These are phyloP conservation scores for Calonectria hawksworthii DNA, from an alignment of 2,329 filamentous ascomycete genomes.

Conservation along the genomic window DNA sequence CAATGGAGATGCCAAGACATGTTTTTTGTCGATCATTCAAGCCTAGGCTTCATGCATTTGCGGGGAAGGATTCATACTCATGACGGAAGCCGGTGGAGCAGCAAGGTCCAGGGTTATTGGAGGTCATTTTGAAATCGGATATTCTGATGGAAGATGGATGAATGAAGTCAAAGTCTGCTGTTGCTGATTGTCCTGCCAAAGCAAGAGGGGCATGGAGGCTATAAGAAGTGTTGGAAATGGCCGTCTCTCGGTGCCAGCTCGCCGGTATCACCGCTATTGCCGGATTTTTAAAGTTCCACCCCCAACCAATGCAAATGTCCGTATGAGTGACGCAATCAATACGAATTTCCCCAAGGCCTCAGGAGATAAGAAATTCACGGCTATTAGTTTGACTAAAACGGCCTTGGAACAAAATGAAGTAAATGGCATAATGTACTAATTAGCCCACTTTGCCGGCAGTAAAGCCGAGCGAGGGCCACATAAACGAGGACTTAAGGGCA, in stretches of 20 bases:
- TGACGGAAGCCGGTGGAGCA: slow-evolving; percentile 67
- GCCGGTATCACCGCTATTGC: not conserved
- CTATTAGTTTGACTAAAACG: too few relatives aligned
- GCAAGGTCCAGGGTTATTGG: slow-evolving; percentile 65
- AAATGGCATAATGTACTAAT: not conserved
- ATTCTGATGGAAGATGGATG: not conserved
- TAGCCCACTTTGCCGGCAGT: not conserved
- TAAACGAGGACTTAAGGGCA: not conserved
- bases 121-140: slow-evolving; percentile 59
- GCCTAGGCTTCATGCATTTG: too few relatives aligned
- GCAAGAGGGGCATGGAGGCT: not conserved
- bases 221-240: not conserved
- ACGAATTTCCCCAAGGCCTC: not conserved
- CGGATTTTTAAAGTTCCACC: not conserved
- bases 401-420: not conserved
- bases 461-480: not conserved
- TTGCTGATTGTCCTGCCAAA: not conserved
- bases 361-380: not conserved
- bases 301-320: not conserved
- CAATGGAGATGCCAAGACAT: not conserved
- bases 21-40: not conserved
- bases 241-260: not conserved
- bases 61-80: slow-evolving; percentile 57
- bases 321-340: not conserved
- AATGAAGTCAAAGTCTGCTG: too few relatives aligned